These are phyloP conservation scores for Aegilops sharonensis DNA, from an alignment of 176 grass and related monocot species.

Conservation along the genomic window DNA sequence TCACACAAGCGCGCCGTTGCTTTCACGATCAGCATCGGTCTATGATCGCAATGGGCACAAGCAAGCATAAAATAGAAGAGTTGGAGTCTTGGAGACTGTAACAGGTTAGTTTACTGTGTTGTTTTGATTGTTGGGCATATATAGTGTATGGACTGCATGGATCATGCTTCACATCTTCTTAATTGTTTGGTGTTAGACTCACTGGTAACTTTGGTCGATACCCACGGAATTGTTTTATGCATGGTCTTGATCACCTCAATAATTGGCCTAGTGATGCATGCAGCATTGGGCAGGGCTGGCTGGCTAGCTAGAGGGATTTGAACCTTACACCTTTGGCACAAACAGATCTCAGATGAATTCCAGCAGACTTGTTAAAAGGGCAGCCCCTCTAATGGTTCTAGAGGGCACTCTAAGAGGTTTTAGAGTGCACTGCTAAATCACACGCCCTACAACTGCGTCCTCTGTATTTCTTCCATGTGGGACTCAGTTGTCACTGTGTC, in stretches of 20 bases:
- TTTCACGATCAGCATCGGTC: conserved; percentile 21
- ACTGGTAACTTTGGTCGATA: not conserved
- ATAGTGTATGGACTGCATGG: not conserved
- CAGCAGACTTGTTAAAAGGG: too few relatives aligned
- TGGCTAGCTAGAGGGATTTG: not conserved
- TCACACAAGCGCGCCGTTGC: conserved; percentile 5
- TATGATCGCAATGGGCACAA: not conserved
- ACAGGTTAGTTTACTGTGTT: not conserved
- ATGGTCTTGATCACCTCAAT: not conserved
- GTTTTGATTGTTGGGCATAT: not conserved
- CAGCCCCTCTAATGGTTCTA: too few relatives aligned
- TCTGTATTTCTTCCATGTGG: too few relatives aligned
- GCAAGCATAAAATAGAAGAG: not conserved
- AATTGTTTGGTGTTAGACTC: not conserved
- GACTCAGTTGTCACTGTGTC: too few relatives aligned
- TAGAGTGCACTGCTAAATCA: too few relatives aligned
- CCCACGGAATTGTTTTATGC: not conserved
- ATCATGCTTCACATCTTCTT: not conserved
- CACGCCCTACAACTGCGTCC: too few relatives aligned
- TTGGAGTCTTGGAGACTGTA: not conserved
- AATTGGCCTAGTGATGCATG: conserved; percentile 4
- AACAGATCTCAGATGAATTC: too few relatives aligned
- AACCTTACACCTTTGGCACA: too few relatives aligned
- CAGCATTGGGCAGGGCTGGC: not conserved
- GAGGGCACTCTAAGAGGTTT: too few relatives aligned